Evolutionary conservation across 345 rosid species (phyloP).

Genomic region (Mangifera indica): DNA sequence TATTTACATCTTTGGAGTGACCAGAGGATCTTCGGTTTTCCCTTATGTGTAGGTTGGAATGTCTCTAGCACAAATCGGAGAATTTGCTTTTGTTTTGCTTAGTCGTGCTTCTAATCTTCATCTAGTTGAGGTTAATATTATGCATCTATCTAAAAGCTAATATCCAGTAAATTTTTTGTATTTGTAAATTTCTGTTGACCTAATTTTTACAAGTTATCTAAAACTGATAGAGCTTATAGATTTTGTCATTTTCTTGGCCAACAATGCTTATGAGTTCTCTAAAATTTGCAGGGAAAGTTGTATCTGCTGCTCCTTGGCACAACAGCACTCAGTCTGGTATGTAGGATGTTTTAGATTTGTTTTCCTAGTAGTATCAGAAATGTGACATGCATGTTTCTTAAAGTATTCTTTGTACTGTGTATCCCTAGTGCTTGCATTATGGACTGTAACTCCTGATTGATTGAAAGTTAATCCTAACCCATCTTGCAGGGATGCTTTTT

Average conservation of each 20-base stretch:
- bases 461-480: background rate
- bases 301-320: conserved; percentile 94
- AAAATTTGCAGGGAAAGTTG: conserved; percentile 63
- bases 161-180: background rate
- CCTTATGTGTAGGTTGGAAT: conserved; percentile 64
- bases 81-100: conserved; percentile 92
- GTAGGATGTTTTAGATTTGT: conserved; percentile 13
- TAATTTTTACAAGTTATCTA: too few species aligned
- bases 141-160: conserved; percentile 4
- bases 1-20: conserved; percentile 10
- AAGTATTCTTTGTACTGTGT: background rate
- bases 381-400: background rate
- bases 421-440: background rate
- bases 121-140: conserved; percentile 69
- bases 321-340: conserved; percentile 73
- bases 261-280: conserved; percentile 9
- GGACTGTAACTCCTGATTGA: background rate
- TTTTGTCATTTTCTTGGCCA: background rate
- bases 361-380: background rate
- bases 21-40: conserved; percentile 22
- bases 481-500: background rate
- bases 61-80: conserved; percentile 98
- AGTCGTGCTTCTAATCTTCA: conserved; percentile 98
- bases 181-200: background rate
- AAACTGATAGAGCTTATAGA: background rate